Evolutionary conservation across 257 asterid genomes (phyloP).

Genomic region (Apocynum venetum): DNA sequence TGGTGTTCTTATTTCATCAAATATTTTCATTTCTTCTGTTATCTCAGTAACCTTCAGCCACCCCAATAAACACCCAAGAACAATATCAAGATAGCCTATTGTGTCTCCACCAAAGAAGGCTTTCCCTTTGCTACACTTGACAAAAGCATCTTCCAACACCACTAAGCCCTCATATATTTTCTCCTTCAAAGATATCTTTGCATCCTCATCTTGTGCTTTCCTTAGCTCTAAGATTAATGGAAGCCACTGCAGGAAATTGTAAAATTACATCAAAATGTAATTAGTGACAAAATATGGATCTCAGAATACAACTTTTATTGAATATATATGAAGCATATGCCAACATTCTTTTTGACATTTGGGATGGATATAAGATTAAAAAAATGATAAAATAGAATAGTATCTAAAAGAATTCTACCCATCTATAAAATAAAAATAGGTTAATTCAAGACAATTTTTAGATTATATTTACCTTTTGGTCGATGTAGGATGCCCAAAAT

Average conservation of each 20-base stretch:
- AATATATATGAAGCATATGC: too few species aligned
- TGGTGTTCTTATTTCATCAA: conserved; percentile 23
- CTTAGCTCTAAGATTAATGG: conserved; percentile 1
- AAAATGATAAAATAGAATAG: too few species aligned
- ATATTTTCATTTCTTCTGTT: neutral
- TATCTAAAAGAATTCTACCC: too few species aligned
- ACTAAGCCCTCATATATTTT: conserved; percentile 11
- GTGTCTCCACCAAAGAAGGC: conserved; percentile 26
- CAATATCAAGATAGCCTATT: conserved; percentile 18
- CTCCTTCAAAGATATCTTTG: conserved; percentile 8
- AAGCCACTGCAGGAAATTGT: conserved; percentile 7
- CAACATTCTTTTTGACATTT: too few species aligned
- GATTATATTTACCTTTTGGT: conserved; percentile 34
- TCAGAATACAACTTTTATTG: too few species aligned
- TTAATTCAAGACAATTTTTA: too few species aligned
- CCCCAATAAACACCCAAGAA: conserved; percentile 18
- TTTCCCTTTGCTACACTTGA: conserved; percentile 25
- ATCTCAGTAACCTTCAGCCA: conserved; percentile 14
- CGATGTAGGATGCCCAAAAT: conserved; percentile 55
- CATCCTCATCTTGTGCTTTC: conserved; percentile 6
- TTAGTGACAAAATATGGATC: too few species aligned
- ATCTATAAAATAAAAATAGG: too few species aligned
- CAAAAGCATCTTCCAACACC: conserved; percentile 20
- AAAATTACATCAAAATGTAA: neutral
- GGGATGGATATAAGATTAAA: too few species aligned